Evolutionary conservation across 495 filamentous ascomycete genomes (phyloP).

Genomic region (Mycothermus thermophilus): DNA sequence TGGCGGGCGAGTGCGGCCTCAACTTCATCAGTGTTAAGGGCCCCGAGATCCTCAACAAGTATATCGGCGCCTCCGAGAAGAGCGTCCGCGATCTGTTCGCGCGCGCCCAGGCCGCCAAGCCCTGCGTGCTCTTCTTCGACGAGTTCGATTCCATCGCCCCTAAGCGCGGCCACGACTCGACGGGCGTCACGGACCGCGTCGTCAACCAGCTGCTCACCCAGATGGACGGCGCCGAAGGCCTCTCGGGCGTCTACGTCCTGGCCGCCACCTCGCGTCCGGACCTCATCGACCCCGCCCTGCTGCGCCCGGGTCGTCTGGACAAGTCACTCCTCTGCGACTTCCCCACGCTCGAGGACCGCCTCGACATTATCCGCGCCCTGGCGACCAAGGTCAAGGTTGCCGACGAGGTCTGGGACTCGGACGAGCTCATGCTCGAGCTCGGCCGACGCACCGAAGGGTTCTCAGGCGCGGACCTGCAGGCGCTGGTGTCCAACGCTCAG

Average conservation of each 20-base stretch:
- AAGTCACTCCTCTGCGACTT: slow-evolving; percentile 85
- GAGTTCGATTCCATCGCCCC: slow-evolving; percentile 97
- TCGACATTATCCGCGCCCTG: slow-evolving; percentile 77
- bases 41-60: slow-evolving; percentile 96
- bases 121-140: slow-evolving; percentile 93
- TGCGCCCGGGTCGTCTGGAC: slow-evolving; percentile 80
- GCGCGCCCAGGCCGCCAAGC: slow-evolving; percentile 73
- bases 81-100: slow-evolving; percentile 89
- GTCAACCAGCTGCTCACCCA: slow-evolving; percentile 96
- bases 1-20: slow-evolving; percentile 88
- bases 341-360: slow-evolving; percentile 58
- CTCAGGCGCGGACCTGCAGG: slow-evolving; percentile 87
- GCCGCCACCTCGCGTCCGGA: slow-evolving; percentile 86
- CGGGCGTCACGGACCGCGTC: slow-evolving; percentile 94
- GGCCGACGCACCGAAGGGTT: slow-evolving; percentile 77
- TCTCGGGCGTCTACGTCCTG: slow-evolving; percentile 88
- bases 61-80: slow-evolving; percentile 93
- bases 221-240: slow-evolving; percentile 95
- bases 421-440: slow-evolving; percentile 47
- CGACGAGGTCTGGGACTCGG: slow-evolving; percentile 39
- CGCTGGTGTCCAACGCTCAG: slow-evolving; percentile 90
- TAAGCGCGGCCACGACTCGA: slow-evolving; percentile 91
- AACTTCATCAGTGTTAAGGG: slow-evolving; percentile 98
- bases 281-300: slow-evolving; percentile 81
- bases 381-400: slow-evolving; percentile 61